phyloP scores from a whole-genome alignment of 768 basidiomycete species.

The Lactifluus rugatus region DNA sequence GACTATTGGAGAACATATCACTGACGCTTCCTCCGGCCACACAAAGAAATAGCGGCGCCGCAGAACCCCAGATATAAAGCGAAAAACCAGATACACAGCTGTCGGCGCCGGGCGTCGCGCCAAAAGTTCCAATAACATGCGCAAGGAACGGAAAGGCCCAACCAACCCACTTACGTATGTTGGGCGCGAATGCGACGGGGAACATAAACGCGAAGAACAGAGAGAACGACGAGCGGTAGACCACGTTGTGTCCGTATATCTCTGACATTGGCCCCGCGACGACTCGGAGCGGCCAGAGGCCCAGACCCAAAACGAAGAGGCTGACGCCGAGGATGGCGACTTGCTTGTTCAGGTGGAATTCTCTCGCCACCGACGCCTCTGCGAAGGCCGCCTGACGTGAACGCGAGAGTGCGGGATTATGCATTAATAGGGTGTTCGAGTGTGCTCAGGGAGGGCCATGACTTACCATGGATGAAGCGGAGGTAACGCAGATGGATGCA shows the following conservation, averaged over 20 bases:
- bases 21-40: slow-evolving; percentile 54
- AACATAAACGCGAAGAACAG: slow-evolving; percentile 56
- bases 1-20: slow-evolving; percentile 45
- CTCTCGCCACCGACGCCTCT: slow-evolving; percentile 29
- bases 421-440: background rate
- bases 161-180: slow-evolving; percentile 38
- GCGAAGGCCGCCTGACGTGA: slow-evolving; percentile 26
- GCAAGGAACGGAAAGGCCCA: background rate
- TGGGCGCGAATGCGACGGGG: slow-evolving; percentile 64
- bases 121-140: background rate
- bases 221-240: slow-evolving; percentile 53
- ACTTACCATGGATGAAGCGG: slow-evolving; percentile 23
- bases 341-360: slow-evolving; percentile 31
- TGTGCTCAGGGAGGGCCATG: no score
- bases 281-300: slow-evolving; percentile 26
- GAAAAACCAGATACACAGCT: slow-evolving; percentile 53
- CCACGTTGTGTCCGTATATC: slow-evolving; percentile 51
- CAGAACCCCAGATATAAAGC: slow-evolving; percentile 47
- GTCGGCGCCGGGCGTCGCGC: slow-evolving; percentile 20
- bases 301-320: slow-evolving; percentile 31
- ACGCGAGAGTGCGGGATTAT: no score
- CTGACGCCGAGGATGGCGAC: slow-evolving; percentile 34
- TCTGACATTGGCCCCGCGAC: slow-evolving; percentile 34
- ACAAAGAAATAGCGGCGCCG: slow-evolving; percentile 47
- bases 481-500: slow-evolving; percentile 22